phyloP scores from a whole-genome alignment of 179 eudicot species.

The Sideroxylon spinosum region DNA sequence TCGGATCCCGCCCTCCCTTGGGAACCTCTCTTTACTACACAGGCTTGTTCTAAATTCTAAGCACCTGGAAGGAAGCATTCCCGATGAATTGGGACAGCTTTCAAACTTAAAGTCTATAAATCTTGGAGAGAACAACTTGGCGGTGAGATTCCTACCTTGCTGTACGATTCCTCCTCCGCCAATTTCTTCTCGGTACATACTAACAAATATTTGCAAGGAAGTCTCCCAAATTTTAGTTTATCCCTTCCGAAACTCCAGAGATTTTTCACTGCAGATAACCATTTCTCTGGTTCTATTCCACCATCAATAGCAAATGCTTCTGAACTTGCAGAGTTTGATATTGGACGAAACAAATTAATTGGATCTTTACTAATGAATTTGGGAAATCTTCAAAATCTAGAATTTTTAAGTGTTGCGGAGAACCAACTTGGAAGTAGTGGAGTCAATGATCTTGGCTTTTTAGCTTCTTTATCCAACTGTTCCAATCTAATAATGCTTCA shows the following conservation, averaged over 20 bases:
- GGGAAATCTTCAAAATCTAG: constrained; percentile 4
- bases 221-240: background rate
- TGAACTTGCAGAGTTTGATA: background rate
- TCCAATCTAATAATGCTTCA: background rate
- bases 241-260: background rate
- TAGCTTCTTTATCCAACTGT: background rate
- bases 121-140: background rate
- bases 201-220: background rate
- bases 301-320: constrained; percentile 16
- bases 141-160: constrained; percentile 17
- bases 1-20: constrained; percentile 11
- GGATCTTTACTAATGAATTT: background rate
- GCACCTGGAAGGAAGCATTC: constrained; percentile 15
- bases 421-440: background rate
- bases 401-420: background rate
- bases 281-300: constrained; percentile 13
- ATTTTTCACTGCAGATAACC: background rate
- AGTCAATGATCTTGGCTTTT: background rate
- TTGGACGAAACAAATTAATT: background rate
- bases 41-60: background rate
- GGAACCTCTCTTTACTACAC: background rate
- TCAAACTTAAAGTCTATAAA: background rate
- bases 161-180: background rate
- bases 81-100: background rate
- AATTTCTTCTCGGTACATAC: background rate